A percentile compares a stretch with the other conserved stretches of the same genome.
These are phyloP conservation scores for Podila horticola DNA, from an alignment of 192 early-diverging fungal species.

Conservation along the genomic window DNA sequence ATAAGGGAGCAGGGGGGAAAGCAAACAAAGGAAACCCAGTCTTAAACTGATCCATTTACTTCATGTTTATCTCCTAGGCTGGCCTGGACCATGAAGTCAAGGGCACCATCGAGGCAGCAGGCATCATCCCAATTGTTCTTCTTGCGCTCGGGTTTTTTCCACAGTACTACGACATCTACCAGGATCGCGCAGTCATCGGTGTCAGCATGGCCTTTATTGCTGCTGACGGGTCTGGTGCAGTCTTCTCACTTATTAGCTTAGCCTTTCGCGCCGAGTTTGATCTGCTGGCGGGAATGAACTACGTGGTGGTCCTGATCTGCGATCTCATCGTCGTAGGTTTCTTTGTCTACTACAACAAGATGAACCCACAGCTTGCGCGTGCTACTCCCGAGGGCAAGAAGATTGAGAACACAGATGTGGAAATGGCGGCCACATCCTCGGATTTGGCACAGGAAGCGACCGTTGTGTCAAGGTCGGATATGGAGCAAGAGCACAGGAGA, in stretches of 20 bases:
- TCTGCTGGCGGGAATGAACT: constrained; percentile 32
- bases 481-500: too few species aligned
- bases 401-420: not conserved
- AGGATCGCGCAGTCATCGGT: constrained; percentile 49
- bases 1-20: not conserved
- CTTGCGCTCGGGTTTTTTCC: constrained; percentile 55
- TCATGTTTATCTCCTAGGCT: constrained; percentile 10
- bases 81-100: constrained; percentile 31
- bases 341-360: constrained; percentile 36
- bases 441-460: too few species aligned
- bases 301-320: constrained; percentile 31
- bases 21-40: not conserved
- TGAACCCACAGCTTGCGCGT: constrained; percentile 12
- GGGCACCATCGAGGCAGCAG: constrained; percentile 49
- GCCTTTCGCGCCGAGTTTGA: constrained; percentile 28
- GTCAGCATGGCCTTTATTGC: constrained; percentile 56
- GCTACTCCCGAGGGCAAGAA: not conserved
- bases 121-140: constrained; percentile 54
- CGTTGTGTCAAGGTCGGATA: too few species aligned
- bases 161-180: constrained; percentile 54
- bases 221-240: constrained; percentile 52
- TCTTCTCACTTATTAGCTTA: constrained; percentile 56
- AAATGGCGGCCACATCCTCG: not conserved
- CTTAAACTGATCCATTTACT: not conserved
- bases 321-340: constrained; percentile 27